Percentiles rank a stretch among this genome's conserved stretches.
These are phyloP conservation scores for Wickerhamiella siamensis DNA, from an alignment of 805 yeast species.

Conservation along the genomic window DNA sequence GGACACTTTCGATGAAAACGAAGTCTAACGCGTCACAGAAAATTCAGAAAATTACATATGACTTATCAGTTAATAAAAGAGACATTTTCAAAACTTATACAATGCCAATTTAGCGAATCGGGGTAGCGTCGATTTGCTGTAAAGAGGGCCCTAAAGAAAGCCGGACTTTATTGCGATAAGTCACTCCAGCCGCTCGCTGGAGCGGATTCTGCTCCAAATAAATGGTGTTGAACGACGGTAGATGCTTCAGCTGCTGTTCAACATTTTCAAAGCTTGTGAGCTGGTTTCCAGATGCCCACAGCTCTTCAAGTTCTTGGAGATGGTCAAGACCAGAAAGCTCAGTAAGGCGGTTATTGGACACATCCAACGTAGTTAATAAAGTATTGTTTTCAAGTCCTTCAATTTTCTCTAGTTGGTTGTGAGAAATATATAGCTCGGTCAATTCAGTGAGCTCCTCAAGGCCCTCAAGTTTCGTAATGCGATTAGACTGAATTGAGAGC, in stretches of 20 bases:
- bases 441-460: constrained; percentile 54
- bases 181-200: constrained; percentile 55
- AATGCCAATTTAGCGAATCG: constrained; percentile 18
- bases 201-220: constrained; percentile 90
- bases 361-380: constrained; percentile 61
- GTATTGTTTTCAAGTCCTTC: constrained; percentile 63
- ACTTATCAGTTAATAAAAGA: neutral
- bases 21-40: too few relatives aligned
- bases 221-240: constrained; percentile 65
- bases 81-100: too few relatives aligned
- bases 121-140: constrained; percentile 84
- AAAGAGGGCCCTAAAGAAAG: constrained; percentile 58
- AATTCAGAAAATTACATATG: too few relatives aligned
- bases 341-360: constrained; percentile 58
- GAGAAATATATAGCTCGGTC: constrained; percentile 79
- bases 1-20: neutral
- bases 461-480: constrained; percentile 66
- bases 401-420: constrained; percentile 59
- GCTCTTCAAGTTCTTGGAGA: constrained; percentile 61
- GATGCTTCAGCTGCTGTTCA: constrained; percentile 44
- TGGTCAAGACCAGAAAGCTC: constrained; percentile 52
- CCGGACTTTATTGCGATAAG: constrained; percentile 71
- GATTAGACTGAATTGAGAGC: constrained; percentile 78
- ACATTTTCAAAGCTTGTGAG: constrained; percentile 56
- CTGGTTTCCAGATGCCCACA: constrained; percentile 82